Percentiles rank a stretch among this genome's conserved stretches.
Evolutionary conservation across 352 stramenopile species (phyloP).

Genomic region (Phytophthora agathidicida): DNA sequence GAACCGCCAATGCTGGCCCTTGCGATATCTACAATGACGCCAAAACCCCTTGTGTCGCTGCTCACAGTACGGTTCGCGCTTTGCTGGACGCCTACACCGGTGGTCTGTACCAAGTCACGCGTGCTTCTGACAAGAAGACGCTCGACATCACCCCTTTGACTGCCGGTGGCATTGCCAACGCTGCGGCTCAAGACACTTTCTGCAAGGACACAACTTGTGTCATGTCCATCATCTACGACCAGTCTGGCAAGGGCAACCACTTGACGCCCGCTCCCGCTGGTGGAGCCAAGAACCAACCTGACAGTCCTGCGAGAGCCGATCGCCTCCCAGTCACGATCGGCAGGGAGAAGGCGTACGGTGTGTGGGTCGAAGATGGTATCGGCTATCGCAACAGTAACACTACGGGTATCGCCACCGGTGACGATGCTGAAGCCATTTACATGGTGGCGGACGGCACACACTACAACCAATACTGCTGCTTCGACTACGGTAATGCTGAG

Average conservation of each 20-base stretch:
- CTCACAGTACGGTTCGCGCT: constrained; percentile 30
- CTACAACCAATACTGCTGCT: constrained; percentile 26
- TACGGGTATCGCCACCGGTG: constrained; percentile 9
- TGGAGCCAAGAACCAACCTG: constrained; percentile 24
- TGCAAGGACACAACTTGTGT: constrained; percentile 17
- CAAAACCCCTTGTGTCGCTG: constrained; percentile 25
- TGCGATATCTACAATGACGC: constrained; percentile 32
- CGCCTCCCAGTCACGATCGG: constrained; percentile 19
- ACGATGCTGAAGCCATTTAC: constrained; percentile 31
- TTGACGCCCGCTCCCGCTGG: constrained; percentile 23
- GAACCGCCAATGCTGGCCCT: constrained; percentile 7
- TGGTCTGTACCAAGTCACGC: constrained; percentile 28
- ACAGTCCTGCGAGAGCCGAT: constrained; percentile 16
- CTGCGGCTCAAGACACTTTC: constrained; percentile 21
- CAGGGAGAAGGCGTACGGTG: constrained; percentile 17
- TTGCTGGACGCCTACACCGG: constrained; percentile 10
- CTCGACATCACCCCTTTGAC: constrained; percentile 16
- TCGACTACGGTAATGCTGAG: constrained; percentile 32
- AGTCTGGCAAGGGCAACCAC: constrained; percentile 29
- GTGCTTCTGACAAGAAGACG: constrained; percentile 14
- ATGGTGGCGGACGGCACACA: constrained; percentile 26
- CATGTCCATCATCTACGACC: constrained; percentile 33
- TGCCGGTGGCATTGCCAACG: constrained; percentile 18
- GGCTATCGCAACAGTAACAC: constrained; percentile 29
- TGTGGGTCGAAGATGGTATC: constrained; percentile 22